Conservation (phyloP, 176 grass and related monocot species). For the Neostapfia colusana region DNA sequence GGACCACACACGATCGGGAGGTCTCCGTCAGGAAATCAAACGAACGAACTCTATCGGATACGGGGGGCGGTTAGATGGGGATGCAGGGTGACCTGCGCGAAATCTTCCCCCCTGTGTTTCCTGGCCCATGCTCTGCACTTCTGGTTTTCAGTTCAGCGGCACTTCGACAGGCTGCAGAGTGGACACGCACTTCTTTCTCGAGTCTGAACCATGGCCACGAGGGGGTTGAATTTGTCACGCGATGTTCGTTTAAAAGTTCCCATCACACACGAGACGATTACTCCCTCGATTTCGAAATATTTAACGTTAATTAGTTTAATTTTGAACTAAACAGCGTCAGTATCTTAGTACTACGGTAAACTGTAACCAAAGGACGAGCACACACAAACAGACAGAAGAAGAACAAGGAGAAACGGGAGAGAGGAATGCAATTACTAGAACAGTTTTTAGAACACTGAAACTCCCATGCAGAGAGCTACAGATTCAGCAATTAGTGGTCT, state of each 20-base stretch:
- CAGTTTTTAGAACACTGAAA: background rate
- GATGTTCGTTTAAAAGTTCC: background rate
- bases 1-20: slow-evolving; percentile 26
- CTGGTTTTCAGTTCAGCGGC: background rate
- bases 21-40: slow-evolving; percentile 37
- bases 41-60: background rate
- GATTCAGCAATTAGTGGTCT: slow-evolving; percentile 2
- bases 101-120: background rate
- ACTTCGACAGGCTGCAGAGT: background rate
- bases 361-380: background rate
- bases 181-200: background rate
- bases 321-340: too few relatives aligned
- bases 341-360: background rate
- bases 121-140: background rate
- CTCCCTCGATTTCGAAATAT: too few relatives aligned
- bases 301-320: too few relatives aligned
- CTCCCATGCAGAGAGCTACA: background rate
- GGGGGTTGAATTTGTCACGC: background rate
- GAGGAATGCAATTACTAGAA: background rate
- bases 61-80: background rate
- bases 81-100: background rate
- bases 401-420: slow-evolving; percentile 7
- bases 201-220: background rate
- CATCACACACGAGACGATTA: background rate
- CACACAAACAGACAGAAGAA: background rate